Evolutionary conservation across 2,329 filamentous ascomycete species (phyloP), one percentile per base, ranked within the genome.

Genomic region (Sporothrix dimorphospora): DNA sequence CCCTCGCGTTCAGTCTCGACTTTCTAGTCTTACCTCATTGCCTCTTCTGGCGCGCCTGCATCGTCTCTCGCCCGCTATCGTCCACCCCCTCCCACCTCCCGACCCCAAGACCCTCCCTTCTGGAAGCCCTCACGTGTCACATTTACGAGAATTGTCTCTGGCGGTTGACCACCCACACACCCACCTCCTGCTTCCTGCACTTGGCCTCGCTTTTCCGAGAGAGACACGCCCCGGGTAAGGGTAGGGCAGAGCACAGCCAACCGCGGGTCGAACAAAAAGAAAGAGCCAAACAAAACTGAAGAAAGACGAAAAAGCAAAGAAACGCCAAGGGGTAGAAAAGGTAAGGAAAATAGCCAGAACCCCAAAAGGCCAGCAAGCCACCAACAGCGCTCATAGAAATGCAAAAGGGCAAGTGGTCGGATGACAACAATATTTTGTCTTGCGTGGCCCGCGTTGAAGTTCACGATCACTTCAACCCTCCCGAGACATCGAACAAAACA

Each of bases 341-440:
- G 45, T 47, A 47, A 47, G 45, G 19, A 55, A 27, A 55, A 30
- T 30, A 16, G 27, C 21, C 27, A 16, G 27, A 55, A 57, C 53
- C 27, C 49, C 53, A 38, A 40, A 38, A 67, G 16, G 27, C 63
- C 24, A 5, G n/a, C 42, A 27, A 51, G 27, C 38, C 42, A 67
- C 63, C 24, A 47, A 66, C 40, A 66, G 2, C 14, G 55, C n/a
- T 14, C 30, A 27, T 7, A 19, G 16, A 34, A 12, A 61, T n/a
- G 57, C 42, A 51, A 67, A 38, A 66, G 27, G 63, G 66, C n/a
- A 72, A 55, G 55, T 69, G 71, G 71, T 72, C 71, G 55, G 66
- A 69, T 69, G 71, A 69, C 71, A 57, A 47, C 47, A 34, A 16
- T 42, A n/a, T 30, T 45, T 21, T 63, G 21, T 57, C 63, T 69